Conservation (phyloP, 1,139 yeast species). For the Taphrina pruni region DNA sequence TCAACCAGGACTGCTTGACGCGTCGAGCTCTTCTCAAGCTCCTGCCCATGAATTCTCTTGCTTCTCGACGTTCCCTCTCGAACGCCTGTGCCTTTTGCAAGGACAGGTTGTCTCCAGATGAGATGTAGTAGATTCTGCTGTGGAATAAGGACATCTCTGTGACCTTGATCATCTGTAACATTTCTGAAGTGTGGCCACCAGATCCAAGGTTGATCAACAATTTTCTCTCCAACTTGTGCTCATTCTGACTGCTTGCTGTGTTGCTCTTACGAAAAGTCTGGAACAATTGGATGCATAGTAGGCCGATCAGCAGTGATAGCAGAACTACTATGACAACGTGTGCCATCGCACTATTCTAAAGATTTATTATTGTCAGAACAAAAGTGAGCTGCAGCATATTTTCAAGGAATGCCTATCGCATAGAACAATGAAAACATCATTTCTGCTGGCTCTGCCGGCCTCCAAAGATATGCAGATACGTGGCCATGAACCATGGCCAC, state of each 20-base stretch:
- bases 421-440: not conserved
- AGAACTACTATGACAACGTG: not conserved
- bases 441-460: no score
- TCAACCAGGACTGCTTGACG: conserved; percentile 67
- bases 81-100: conserved; percentile 33
- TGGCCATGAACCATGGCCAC: no score
- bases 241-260: not conserved
- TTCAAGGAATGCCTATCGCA: not conserved
- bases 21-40: conserved; percentile 74
- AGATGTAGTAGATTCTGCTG: conserved; percentile 40
- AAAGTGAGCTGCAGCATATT: no score
- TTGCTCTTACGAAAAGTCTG: not conserved
- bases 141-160: conserved; percentile 27
- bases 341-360: not conserved
- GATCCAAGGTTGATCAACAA: conserved; percentile 42
- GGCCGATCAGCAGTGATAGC: not conserved
- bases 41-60: conserved; percentile 45
- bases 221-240: not conserved
- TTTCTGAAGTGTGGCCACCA: conserved; percentile 45
- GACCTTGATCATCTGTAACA: conserved; percentile 40
- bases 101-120: conserved; percentile 44
- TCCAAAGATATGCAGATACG: no score
- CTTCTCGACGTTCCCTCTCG: not conserved
- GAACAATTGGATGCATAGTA: not conserved
- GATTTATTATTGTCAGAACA: no score